Evolutionary conservation across 805 yeast species (phyloP), one percentile per base, ranked within the genome.

Genomic region (Cyberlindnera lachancei): DNA sequence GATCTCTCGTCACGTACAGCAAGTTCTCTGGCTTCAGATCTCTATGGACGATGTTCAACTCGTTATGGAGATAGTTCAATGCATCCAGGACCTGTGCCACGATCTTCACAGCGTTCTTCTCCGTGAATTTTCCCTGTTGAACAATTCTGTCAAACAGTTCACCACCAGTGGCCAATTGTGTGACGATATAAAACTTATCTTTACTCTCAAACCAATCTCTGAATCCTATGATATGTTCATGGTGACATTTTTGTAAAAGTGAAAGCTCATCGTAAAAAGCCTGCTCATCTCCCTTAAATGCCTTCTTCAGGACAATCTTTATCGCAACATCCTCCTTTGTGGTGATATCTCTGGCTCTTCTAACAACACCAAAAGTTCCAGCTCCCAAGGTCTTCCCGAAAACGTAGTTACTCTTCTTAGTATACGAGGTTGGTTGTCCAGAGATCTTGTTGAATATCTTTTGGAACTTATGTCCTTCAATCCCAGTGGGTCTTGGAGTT

Each of bases 101-200:
- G 30, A 87, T 79, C 34, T 64, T 59, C 9, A 83, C 78, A 2
- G 96, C 97, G 54, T 88, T 96, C 40, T 66, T 67, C 55, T 90
- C 98, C 5, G 95, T 84, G 58, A 86, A 90, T 34, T 78, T 70
- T 11, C 96, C 96, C 48, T 77, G 66, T 30, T 74, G 64, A 25
- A 87, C 70, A 41, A 90, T 86, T 33, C 96, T 64, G 41, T 88
- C 96, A 52, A 90, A 90, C 36, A 90, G 62, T 56, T 90, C 98
- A 31, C 98, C 98, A 19, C 98, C 98, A 2, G 87, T 80, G 16
- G 96, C 96, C 50, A 90, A 64, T 56, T 90, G 95, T 3, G 96
- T 90, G 14, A 86, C 96, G 37, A 90, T 80, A 53, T 85, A 90
- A 58, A 84, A 87, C 61, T 90, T 90, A 48, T 87, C 95, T 55